A percentile compares a stretch with the other conserved stretches of the same genome.
These are phyloP conservation scores for Aciculosporium take DNA, from an alignment of 2,329 filamentous ascomycete species.

Conservation along the genomic window DNA sequence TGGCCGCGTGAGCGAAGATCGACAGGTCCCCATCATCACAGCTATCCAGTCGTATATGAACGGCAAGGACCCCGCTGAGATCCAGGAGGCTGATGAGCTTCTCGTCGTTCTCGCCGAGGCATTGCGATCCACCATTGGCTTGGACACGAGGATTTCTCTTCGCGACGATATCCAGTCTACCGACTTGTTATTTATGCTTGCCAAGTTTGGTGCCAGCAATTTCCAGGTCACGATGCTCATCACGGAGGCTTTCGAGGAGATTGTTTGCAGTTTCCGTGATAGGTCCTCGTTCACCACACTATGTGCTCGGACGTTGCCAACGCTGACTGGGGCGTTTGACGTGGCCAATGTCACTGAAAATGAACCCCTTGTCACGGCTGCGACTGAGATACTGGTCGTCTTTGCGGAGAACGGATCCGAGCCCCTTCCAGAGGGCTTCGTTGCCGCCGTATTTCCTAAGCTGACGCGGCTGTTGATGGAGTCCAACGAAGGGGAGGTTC, in stretches of 20 bases:
- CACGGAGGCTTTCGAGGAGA: constrained; percentile 80
- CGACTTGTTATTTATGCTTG: constrained; percentile 74
- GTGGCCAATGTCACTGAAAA: constrained; percentile 76
- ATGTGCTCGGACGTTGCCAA: constrained; percentile 75
- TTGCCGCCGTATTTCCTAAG: constrained; percentile 75
- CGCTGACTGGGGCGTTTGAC: constrained; percentile 77
- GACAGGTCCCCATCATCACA: constrained; percentile 47
- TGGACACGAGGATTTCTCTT: constrained; percentile 63
- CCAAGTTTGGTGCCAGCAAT: constrained; percentile 75
- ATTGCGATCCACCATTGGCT: constrained; percentile 64
- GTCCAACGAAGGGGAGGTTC: constrained; percentile 73
- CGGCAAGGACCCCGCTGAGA: constrained; percentile 64
- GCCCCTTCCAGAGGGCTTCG: constrained; percentile 75
- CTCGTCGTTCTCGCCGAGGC: constrained; percentile 83
- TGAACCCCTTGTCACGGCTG: constrained; percentile 71
- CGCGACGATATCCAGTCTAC: constrained; percentile 59
- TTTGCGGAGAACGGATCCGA: constrained; percentile 71
- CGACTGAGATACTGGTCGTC: constrained; percentile 68
- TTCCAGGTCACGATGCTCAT: constrained; percentile 84
- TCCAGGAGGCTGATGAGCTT: constrained; percentile 81
- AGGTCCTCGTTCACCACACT: constrained; percentile 60
- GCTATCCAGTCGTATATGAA: constrained; percentile 62
- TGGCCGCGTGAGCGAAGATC: constrained; percentile 34
- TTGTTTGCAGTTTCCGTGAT: constrained; percentile 55
- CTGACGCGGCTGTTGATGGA: constrained; percentile 69